These are phyloP conservation scores for Backusella luteola DNA, from an alignment of 192 early-diverging fungal genomes.

Conservation along the genomic window DNA sequence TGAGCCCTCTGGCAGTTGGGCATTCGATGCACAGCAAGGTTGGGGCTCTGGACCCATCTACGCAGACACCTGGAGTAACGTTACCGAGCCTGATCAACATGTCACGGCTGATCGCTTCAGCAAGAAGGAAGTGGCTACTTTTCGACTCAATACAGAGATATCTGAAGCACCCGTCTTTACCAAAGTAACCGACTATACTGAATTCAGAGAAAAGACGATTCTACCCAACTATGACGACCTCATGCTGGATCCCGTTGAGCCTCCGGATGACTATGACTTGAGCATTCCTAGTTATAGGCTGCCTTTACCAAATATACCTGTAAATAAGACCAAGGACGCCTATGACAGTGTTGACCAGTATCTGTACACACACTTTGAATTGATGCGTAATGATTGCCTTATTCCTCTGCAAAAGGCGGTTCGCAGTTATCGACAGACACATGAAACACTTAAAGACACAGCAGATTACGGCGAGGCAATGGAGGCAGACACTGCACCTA, in stretches of 20 bases:
- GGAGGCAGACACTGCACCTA: neutral
- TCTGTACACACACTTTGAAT: constrained; percentile 46
- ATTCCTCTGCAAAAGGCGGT: constrained; percentile 51
- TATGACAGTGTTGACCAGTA: constrained; percentile 51
- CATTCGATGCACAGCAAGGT: neutral
- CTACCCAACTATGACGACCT: constrained; percentile 25
- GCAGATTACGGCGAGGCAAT: neutral
- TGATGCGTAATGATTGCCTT: constrained; percentile 53
- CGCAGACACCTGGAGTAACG: constrained; percentile 9
- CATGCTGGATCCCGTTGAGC: neutral
- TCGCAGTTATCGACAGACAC: constrained; percentile 8
- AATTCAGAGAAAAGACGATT: constrained; percentile 20
- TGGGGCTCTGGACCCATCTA: constrained; percentile 1
- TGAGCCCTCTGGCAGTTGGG: neutral
- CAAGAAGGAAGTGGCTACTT: neutral
- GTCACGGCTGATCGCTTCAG: neutral
- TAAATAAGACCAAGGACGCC: constrained; percentile 39
- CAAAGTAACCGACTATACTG: constrained; percentile 11
- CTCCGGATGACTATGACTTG: neutral
- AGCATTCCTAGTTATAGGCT: neutral
- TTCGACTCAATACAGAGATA: constrained; percentile 20
- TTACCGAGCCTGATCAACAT: neutral
- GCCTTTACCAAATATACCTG: constrained; percentile 40
- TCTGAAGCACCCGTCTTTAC: constrained; percentile 19
- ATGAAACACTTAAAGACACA: neutral